These are phyloP conservation scores for Cytospora chrysosperma DNA, from an alignment of 2,329 filamentous ascomycete species.

Conservation along the genomic window DNA sequence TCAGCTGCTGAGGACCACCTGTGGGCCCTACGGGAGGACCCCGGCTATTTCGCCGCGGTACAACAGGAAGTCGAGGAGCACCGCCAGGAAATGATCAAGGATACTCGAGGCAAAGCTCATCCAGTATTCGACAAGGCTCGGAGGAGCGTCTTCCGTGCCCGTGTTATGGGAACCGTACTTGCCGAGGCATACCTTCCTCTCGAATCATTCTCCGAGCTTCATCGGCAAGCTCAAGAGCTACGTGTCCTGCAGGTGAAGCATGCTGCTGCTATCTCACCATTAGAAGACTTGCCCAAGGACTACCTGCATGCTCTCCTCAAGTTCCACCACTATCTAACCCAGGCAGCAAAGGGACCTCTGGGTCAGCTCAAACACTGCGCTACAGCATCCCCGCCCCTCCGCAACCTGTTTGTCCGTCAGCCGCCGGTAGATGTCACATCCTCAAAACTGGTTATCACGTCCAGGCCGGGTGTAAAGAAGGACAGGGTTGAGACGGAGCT, in stretches of 20 bases:
- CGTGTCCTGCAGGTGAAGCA: constrained; percentile 36
- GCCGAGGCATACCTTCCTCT: constrained; percentile 36
- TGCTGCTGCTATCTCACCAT: constrained; percentile 31
- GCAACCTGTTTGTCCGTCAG: constrained; percentile 35
- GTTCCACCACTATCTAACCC: constrained; percentile 39
- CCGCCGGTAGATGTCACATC: constrained; percentile 27
- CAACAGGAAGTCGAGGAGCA: constrained; percentile 48
- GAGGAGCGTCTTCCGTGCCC: constrained; percentile 38
- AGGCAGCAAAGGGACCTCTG: constrained; percentile 34
- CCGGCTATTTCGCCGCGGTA: constrained; percentile 50
- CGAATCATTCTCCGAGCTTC: constrained; percentile 40
- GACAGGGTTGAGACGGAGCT: constrained; percentile 31
- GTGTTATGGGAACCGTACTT: constrained; percentile 37
- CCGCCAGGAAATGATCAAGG: constrained; percentile 42
- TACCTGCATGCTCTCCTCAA: constrained; percentile 40
- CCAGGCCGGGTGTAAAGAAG: constrained; percentile 25
- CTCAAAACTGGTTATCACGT: constrained; percentile 28
- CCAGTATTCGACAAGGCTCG: constrained; percentile 24
- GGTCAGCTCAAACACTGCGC: constrained; percentile 29
- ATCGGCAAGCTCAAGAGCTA: constrained; percentile 32
- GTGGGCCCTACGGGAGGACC: constrained; percentile 57
- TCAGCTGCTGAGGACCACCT: constrained; percentile 52
- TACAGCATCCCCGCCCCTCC: constrained; percentile 42
- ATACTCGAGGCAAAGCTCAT: constrained; percentile 35
- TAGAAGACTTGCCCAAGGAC: constrained; percentile 38